phyloP scores from a whole-genome alignment of 2,329 filamentous ascomycete species.

The Acarospora socialis region DNA sequence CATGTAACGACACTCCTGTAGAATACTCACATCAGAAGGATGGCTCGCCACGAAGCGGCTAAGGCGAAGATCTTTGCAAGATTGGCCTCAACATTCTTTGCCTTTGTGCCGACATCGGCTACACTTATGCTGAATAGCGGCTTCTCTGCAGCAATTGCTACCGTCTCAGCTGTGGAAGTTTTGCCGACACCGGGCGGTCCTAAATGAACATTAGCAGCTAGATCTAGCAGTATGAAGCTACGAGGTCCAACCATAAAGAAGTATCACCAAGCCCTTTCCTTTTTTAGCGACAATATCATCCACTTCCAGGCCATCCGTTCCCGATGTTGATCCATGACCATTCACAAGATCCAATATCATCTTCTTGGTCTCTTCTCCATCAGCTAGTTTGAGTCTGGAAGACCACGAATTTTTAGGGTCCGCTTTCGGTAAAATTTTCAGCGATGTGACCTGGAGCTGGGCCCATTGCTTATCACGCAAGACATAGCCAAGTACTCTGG shows the following conservation, averaged over 20 bases:
- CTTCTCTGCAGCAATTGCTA: slow-evolving; percentile 12
- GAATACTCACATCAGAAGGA: slow-evolving; percentile 26
- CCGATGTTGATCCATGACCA: no score
- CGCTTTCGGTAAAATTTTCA: no score
- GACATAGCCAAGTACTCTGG: slow-evolving; percentile 3
- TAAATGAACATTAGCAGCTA: slow-evolving; percentile 2
- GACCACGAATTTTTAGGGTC: no score
- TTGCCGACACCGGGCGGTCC: slow-evolving; percentile 11
- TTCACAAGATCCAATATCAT: no score
- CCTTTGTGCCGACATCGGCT: slow-evolving; percentile 10
- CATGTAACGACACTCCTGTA: no score
- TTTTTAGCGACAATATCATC: slow-evolving; percentile 15
- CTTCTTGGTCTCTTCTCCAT: no score
- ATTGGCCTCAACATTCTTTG: slow-evolving; percentile 14
- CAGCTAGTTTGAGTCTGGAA: no score
- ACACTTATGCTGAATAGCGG: slow-evolving; percentile 12
- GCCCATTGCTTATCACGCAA: slow-evolving; percentile 6
- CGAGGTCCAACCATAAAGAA: slow-evolving; percentile 10
- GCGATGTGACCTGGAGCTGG: slow-evolving; percentile 6
- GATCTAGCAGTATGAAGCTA: slow-evolving; percentile 1
- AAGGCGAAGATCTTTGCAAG: slow-evolving; percentile 18
- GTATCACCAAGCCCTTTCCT: slow-evolving; percentile 12
- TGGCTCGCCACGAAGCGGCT: slow-evolving; percentile 16
- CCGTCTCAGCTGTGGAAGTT: slow-evolving; percentile 12
- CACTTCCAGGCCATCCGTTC: no score